Evolutionary conservation across 768 basidiomycete genomes (phyloP).

Genomic region (Boletus vinaceobasis): DNA sequence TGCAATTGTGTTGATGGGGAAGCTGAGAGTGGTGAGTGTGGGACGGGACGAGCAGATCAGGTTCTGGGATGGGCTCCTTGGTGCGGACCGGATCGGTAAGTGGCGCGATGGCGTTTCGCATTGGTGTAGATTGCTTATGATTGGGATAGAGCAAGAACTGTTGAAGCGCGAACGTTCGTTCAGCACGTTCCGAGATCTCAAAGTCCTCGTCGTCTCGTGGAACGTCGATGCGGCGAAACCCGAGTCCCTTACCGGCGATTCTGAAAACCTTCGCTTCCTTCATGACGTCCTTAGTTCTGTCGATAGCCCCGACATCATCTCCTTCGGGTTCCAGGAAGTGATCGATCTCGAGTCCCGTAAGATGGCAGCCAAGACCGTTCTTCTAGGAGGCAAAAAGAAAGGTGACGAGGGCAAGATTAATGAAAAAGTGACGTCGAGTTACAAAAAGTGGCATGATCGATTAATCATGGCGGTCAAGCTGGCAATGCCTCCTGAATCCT

Average conservation of each 20-base stretch:
- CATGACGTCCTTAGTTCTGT: conserved; percentile 69
- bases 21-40: conserved; percentile 69
- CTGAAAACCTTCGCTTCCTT: conserved; percentile 79
- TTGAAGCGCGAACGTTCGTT: conserved; percentile 71
- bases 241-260: conserved; percentile 59
- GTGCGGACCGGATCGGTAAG: conserved; percentile 84
- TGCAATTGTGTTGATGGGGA: conserved; percentile 65
- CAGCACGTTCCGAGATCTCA: conserved; percentile 75
- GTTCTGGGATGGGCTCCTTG: conserved; percentile 89
- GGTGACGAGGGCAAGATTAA: conserved; percentile 49
- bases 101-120: conserved; percentile 7
- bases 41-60: conserved; percentile 70
- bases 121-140: background rate
- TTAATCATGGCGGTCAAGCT: conserved; percentile 68
- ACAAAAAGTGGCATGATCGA: conserved; percentile 86
- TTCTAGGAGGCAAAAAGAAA: conserved; percentile 72
- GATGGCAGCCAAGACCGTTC: conserved; percentile 87
- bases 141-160: conserved; percentile 63
- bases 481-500: conserved; percentile 67
- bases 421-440: conserved; percentile 82
- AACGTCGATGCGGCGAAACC: conserved; percentile 90
- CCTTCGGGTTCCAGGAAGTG: conserved; percentile 94
- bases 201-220: conserved; percentile 82
- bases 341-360: conserved; percentile 93
- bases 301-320: conserved; percentile 80